phyloP scores from a whole-genome alignment of 2,329 filamentous ascomycete species.

The Colletotrichum viniferum region DNA sequence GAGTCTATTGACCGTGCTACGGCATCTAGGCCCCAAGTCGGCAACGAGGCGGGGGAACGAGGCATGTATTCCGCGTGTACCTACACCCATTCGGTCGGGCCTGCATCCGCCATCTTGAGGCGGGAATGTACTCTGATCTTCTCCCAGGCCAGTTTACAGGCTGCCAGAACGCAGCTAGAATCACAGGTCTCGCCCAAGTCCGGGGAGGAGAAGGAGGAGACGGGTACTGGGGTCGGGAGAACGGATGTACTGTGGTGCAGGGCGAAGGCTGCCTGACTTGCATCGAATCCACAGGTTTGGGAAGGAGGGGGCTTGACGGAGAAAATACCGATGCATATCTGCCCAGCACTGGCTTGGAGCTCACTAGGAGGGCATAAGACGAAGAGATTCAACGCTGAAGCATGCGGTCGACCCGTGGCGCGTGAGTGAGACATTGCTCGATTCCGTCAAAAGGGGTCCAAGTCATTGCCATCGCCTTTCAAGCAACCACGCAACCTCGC shows the following conservation, averaged over 20 bases:
- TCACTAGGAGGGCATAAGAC: background rate
- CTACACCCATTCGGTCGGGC: background rate
- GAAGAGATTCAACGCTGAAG: background rate
- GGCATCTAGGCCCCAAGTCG: slow-evolving; percentile 1
- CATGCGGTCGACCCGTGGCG: background rate
- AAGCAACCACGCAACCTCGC: background rate
- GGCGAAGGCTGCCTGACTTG: background rate
- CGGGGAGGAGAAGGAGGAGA: background rate
- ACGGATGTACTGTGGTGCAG: background rate
- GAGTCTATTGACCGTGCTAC: background rate
- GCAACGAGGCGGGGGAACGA: slow-evolving; percentile 1
- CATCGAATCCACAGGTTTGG: background rate
- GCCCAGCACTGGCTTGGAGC: background rate
- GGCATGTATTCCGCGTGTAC: slow-evolving; percentile 8
- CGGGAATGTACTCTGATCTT: background rate
- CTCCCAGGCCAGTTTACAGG: background rate
- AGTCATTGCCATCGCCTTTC: background rate
- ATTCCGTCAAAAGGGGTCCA: background rate
- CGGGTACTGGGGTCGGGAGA: background rate
- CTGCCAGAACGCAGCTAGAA: background rate
- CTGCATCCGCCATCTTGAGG: background rate
- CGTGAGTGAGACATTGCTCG: background rate
- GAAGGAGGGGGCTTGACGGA: background rate
- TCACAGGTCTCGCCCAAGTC: background rate
- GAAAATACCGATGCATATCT: background rate